Conservation (phyloP, 768 basidiomycete species). For the Tricholoma terreum region DNA sequence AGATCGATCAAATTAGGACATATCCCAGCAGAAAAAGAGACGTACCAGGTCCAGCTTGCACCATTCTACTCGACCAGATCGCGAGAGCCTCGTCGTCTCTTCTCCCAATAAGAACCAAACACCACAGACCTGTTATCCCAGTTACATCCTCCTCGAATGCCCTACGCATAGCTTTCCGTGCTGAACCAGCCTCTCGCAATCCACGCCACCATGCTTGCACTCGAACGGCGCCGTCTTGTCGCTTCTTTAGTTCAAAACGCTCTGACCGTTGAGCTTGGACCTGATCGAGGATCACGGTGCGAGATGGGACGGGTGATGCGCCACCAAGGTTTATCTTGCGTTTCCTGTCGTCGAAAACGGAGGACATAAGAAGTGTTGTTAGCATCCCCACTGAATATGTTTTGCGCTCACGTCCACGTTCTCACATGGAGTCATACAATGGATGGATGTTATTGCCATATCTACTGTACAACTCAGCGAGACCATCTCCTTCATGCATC, state of each 20-base stretch:
- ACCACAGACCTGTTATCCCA: slow-evolving; percentile 56
- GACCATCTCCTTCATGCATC: no score
- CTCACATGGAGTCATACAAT: no score
- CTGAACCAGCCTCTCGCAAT: slow-evolving; percentile 34
- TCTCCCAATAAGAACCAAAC: slow-evolving; percentile 57
- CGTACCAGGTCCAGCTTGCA: slow-evolving; percentile 28
- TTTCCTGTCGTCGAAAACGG: slow-evolving; percentile 51
- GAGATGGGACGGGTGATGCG: slow-evolving; percentile 46
- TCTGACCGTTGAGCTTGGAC: slow-evolving; percentile 63
- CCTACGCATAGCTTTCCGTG: slow-evolving; percentile 42
- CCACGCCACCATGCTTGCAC: slow-evolving; percentile 77
- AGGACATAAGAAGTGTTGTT: slow-evolving; percentile 30
- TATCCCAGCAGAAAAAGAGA: slow-evolving; percentile 16
- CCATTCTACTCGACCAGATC: slow-evolving; percentile 42
- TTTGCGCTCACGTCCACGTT: no score
- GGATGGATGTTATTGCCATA: no score
- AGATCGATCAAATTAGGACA: no score
- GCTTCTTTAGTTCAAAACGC: slow-evolving; percentile 50
- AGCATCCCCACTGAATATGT: no score
- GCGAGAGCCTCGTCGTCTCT: slow-evolving; percentile 46
- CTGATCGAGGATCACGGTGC: slow-evolving; percentile 55
- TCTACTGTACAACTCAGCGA: no score
- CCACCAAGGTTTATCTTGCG: slow-evolving; percentile 80
- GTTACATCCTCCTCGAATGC: slow-evolving; percentile 52
- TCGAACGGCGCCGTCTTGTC: slow-evolving; percentile 53